Base-by-base conservation (phyloP, 1,139 yeast genomes). In the Debaryomyces udenii region DNA sequence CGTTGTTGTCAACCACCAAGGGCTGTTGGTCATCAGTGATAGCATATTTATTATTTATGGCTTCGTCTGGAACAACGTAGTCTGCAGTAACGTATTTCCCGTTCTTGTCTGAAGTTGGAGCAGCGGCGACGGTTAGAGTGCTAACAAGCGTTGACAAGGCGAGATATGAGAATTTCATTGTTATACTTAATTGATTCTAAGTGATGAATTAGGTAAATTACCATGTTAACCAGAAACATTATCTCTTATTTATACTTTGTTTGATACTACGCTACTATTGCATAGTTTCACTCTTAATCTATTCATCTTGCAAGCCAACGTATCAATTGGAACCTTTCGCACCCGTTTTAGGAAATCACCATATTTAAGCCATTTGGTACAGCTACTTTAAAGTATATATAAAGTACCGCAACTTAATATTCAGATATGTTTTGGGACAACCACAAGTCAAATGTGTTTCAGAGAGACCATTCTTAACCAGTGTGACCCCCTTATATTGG, bases 21-120 rank as follows among this genome's bases (percentile, higher is more conserved):
- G 56, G 53, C 9, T 41, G 52, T 17, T 48, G 46, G 17, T 54
- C 58, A 16, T 38, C 46, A 6, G 49, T 28, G 26, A 56, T 39
- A 3, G 45, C 42, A 20, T 43, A 33, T 14, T 40, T 39, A 30
- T 45, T 49, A 24, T 38, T 36, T 32, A 56, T 41, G 14, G 61
- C 54, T 27, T 53, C 51, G 9, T 51, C 54, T 10, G 59, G 57
- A 35, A 52, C 37, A 27, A 43, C 16, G 27, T 41, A 17, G 30
- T 44, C 46, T 20, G 35, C 42, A 9, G 38, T 42, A 9, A 34
- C 22, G 24, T 27, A 26, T 9, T 33, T 38, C 13, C 38, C 42
- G 9, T 30, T 27, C 23, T 37, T 31, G 15, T 37, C 40, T 18
- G 37, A 27, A 11, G 39, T 20, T 3, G 42, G 45, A 30, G 49